Evolutionary conservation across 208 protist genomes (phyloP).

Genomic region (Tritrichomonas foetus): DNA sequence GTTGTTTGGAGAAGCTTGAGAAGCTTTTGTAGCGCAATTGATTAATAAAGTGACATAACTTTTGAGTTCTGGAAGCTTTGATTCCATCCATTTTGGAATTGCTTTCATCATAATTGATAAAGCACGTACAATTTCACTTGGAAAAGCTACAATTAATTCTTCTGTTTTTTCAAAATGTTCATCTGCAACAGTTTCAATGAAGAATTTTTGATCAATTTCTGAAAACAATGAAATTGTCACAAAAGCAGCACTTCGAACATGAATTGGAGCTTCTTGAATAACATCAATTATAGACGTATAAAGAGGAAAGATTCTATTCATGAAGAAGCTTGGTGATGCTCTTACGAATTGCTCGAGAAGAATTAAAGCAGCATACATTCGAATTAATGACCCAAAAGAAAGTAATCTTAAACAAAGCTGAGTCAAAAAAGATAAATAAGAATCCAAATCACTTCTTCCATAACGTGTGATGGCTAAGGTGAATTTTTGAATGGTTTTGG

Average conservation of each 20-base stretch:
- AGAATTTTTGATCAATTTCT: background rate
- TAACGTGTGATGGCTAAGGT: background rate
- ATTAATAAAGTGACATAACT: background rate
- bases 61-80: background rate
- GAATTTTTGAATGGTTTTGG: background rate
- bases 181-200: background rate
- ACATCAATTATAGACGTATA: background rate
- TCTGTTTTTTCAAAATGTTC: background rate
- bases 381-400: background rate
- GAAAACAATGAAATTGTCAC: background rate
- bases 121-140: background rate
- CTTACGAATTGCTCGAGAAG: background rate
- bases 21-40: background rate
- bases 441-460: background rate
- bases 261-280: background rate
- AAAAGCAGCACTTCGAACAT: background rate
- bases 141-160: background rate
- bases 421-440: background rate
- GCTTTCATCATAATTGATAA: background rate
- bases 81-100: background rate
- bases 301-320: background rate
- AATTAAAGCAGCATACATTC: background rate
- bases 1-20: background rate
- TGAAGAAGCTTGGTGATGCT: background rate
- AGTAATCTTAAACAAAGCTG: background rate